Evolutionary conservation across 805 yeast species (phyloP).

Genomic region (Blastobotrys americana): DNA sequence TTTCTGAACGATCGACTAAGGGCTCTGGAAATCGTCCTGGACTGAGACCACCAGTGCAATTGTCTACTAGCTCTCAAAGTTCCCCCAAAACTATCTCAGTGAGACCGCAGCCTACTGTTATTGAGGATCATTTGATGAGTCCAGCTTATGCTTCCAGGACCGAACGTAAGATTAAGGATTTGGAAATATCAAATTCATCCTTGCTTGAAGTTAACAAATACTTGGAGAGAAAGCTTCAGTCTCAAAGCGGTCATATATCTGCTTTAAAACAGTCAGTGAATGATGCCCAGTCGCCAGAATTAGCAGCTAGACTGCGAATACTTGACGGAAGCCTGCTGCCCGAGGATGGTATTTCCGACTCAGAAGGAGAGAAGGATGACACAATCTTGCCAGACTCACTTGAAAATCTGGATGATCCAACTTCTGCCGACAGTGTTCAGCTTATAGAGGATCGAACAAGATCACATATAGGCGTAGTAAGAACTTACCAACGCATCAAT

Average conservation of each 20-base stretch:
- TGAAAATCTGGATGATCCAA: background rate
- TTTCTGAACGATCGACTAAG: too few relatives aligned
- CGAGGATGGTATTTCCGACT: background rate
- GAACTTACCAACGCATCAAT: background rate
- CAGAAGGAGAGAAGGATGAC: background rate
- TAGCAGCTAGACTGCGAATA: too few relatives aligned
- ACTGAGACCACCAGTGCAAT: too few relatives aligned
- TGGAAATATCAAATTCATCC: conserved; percentile 28
- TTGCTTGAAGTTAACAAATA: conserved; percentile 23
- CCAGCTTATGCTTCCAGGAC: conserved; percentile 9
- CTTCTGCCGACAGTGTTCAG: background rate
- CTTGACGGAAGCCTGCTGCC: background rate
- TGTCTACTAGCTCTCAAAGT: too few relatives aligned
- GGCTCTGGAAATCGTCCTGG: too few relatives aligned
- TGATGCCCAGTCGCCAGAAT: background rate
- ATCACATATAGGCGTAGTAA: background rate
- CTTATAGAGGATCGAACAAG: background rate
- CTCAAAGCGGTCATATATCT: background rate
- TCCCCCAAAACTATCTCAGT: too few relatives aligned
- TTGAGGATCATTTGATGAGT: too few relatives aligned
- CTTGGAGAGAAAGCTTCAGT: conserved; percentile 20
- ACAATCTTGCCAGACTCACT: background rate
- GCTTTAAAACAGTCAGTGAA: background rate
- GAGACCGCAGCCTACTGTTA: too few relatives aligned
- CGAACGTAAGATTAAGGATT: conserved; percentile 25